Evolutionary conservation across 352 stramenopile genomes (phyloP).

Genomic region (Pythium monospermum): DNA sequence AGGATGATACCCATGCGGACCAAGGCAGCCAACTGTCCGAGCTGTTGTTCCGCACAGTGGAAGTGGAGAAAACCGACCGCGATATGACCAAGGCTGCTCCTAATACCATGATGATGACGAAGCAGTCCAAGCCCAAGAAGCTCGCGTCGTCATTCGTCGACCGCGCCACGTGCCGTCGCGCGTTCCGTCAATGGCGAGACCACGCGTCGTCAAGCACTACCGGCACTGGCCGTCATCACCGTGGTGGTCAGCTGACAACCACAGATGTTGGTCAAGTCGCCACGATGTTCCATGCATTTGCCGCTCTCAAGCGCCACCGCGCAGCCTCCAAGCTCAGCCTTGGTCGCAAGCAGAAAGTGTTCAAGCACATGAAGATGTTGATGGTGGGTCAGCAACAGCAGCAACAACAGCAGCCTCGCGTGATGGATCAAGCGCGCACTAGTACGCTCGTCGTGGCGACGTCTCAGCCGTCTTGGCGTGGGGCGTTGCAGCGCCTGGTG

Average conservation of each 20-base stretch:
- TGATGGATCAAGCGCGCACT: too few relatives aligned
- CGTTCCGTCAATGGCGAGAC: slow-evolving; percentile 20
- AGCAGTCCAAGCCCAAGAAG: slow-evolving; percentile 3
- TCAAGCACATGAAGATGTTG: slow-evolving; percentile 31
- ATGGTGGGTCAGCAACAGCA: not conserved
- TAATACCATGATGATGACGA: not conserved
- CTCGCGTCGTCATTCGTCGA: slow-evolving; percentile 8
- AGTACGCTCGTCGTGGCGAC: not conserved
- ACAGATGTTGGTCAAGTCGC: slow-evolving; percentile 16
- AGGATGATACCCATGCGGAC: slow-evolving; percentile 38
- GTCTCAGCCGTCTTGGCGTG: not conserved
- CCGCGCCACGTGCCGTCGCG: slow-evolving; percentile 23
- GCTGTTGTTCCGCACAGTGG: slow-evolving; percentile 37
- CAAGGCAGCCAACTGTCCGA: slow-evolving; percentile 58
- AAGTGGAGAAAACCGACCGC: slow-evolving; percentile 19
- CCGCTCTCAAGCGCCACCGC: slow-evolving; percentile 34
- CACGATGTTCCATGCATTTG: slow-evolving; percentile 38
- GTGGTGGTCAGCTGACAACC: too few relatives aligned
- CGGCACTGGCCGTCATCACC: too few relatives aligned
- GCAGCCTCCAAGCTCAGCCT: slow-evolving; percentile 25
- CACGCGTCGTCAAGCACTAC: not conserved
- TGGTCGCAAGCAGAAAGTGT: slow-evolving; percentile 36
- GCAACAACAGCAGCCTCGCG: not conserved
- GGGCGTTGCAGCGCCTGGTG: not conserved
- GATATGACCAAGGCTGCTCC: not conserved